Evolutionary conservation across 148 eudicot genomes (phyloP), one percentile per base, ranked within the genome.

Genomic region (Rhododendron simsii): DNA sequence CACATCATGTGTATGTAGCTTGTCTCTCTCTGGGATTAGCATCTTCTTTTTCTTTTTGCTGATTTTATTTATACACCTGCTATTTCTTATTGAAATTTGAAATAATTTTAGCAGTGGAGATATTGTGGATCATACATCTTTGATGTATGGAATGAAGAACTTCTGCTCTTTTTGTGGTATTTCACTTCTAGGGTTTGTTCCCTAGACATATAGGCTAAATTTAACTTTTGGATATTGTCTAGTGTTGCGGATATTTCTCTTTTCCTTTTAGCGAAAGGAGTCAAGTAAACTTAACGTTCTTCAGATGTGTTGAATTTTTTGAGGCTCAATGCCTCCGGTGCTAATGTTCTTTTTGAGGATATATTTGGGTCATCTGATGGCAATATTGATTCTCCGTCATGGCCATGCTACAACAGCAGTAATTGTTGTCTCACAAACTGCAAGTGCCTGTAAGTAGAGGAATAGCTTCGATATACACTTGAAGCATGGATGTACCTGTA

Each of bases 381-480:
- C 81, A 51, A 84, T 55, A 67, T 78, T 78, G 82, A 45, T 87
- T 67, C 63, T 78, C 85, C 59, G 48, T 79, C 90, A 79, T 15
- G 30, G 47, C 88, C 86, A 83, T 93, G 94, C 86, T 84, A 86
- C 87, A 94, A 94, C 88, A 90, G 79, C 55, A 87, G 37, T 53
- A 83, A 86, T 61, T 48, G 80, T 87, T 92, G 89, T 84, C 78
- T 83, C 81, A 78, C 81, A 51, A 87, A 67, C 76, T 87, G 92
- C 84, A 86, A 85, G 50, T 96, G 95, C 88, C 71, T 96, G 96
- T 93, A 87, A 92, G 98, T 85, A 33, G 28, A 79, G 37, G 28
- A 6, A 80, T 57, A 71, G 57, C 76, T 44, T 85, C 33, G 3
- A 26, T 67, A 30, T 11, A 67, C 14, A n/a, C n/a, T 47, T 71